A percentile compares a stretch with the other conserved stretches of the same genome.
phyloP scores from a whole-genome alignment of 371 early-diverging fungal species.

The Mycotypha africana region DNA sequence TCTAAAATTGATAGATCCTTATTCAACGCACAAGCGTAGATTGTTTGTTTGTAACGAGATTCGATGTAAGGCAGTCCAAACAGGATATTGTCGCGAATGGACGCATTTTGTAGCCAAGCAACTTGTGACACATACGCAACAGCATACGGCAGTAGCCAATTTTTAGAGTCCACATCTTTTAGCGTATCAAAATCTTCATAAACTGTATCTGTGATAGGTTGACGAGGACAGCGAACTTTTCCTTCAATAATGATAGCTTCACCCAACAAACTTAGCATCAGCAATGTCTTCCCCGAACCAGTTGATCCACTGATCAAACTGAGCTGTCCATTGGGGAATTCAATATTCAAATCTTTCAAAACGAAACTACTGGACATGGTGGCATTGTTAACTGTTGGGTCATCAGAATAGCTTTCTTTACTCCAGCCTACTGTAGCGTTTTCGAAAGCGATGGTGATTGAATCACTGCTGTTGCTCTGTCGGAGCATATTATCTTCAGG shows the following conservation, averaged over 20 bases:
- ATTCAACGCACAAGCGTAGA: conserved; percentile 53
- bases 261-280: conserved; percentile 60
- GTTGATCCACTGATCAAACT: conserved; percentile 57
- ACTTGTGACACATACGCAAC: conserved; percentile 31
- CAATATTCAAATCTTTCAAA: conserved; percentile 30
- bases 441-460: conserved; percentile 29
- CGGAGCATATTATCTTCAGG: conserved; percentile 18
- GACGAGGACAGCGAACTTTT: background rate
- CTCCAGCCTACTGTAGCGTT: conserved; percentile 35
- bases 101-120: conserved; percentile 85
- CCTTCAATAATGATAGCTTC: conserved; percentile 8
- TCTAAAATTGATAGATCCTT: conserved; percentile 53
- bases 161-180: background rate
- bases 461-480: background rate
- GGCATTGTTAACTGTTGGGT: too few species aligned
- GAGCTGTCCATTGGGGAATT: conserved; percentile 49
- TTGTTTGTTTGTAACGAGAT: conserved; percentile 49
- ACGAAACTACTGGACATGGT: too few species aligned
- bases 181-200: background rate
- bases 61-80: conserved; percentile 45
- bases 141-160: conserved; percentile 19
- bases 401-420: conserved; percentile 5
- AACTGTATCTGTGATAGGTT: too few species aligned
- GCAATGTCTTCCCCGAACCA: conserved; percentile 60
- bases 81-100: conserved; percentile 62